phyloP scores from a whole-genome alignment of 345 rosid species.

The Melaleuca alternifolia region DNA sequence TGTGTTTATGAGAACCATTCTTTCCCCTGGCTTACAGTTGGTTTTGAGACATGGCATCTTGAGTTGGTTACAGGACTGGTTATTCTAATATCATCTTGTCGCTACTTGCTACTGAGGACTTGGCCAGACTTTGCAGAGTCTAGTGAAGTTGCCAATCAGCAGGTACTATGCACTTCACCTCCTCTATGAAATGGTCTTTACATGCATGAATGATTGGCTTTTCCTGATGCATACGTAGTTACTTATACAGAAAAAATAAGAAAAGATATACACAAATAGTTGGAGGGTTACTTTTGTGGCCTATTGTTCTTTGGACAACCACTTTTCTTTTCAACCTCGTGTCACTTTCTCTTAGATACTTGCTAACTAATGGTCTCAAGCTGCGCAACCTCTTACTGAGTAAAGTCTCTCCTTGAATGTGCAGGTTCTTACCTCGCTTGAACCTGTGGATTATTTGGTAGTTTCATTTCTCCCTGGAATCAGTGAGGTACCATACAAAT shows the following conservation, averaged over 20 bases:
- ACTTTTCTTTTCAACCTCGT: background rate
- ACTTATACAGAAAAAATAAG: background rate
- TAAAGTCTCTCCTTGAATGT: background rate
- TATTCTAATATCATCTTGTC: slow-evolving; percentile 54
- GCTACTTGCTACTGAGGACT: slow-evolving; percentile 51
- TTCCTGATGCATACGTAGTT: background rate
- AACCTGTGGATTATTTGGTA: slow-evolving; percentile 65
- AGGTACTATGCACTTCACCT: slow-evolving; percentile 23
- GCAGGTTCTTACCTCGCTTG: slow-evolving; percentile 78
- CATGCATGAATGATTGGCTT: background rate
- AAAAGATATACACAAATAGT: background rate
- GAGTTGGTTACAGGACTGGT: slow-evolving; percentile 59
- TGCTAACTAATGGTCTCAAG: background rate
- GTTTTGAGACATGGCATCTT: slow-evolving; percentile 77
- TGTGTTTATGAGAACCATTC: background rate
- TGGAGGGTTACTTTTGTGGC: background rate
- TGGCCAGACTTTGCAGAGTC: slow-evolving; percentile 90
- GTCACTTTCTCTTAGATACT: background rate
- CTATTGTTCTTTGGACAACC: background rate
- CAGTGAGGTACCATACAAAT: slow-evolving; percentile 47
- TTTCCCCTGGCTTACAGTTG: slow-evolving; percentile 43
- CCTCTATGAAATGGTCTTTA: background rate
- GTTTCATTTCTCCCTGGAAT: slow-evolving; percentile 78
- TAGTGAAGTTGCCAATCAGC: slow-evolving; percentile 69
- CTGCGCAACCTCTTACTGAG: background rate